Conservation (phyloP, 31 red algal genomes). For the Asparagopsis taxiformis region DNA sequence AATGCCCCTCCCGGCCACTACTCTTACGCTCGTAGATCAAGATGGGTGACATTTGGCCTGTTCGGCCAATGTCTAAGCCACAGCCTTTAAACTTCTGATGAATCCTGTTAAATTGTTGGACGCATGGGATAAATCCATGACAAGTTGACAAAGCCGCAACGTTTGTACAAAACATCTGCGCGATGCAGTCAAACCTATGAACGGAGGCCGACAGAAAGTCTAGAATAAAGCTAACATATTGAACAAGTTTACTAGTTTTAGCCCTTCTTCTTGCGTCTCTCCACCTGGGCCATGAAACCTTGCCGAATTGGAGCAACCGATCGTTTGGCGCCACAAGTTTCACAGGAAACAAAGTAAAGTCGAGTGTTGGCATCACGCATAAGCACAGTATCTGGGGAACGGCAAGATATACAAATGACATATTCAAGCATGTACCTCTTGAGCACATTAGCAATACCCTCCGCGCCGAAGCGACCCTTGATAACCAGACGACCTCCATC, state of each 20-base stretch:
- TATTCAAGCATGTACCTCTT: constrained; percentile 92
- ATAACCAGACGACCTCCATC: constrained; percentile 86
- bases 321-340: constrained; percentile 91
- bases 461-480: constrained; percentile 86
- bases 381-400: constrained; percentile 87
- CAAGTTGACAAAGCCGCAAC: no score
- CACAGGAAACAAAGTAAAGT: constrained; percentile 94
- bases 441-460: constrained; percentile 92
- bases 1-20: constrained; percentile 28
- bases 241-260: no score
- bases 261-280: constrained; percentile 68
- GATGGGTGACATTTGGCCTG: constrained; percentile 66
- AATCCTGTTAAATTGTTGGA: no score
- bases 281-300: constrained; percentile 94
- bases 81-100: constrained; percentile 48
- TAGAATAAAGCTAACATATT: no score
- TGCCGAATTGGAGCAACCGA: constrained; percentile 91
- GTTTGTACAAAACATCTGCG: no score
- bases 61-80: constrained; percentile 17
- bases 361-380: constrained; percentile 97
- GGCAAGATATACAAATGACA: constrained; percentile 91
- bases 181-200: no score
- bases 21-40: constrained; percentile 20
- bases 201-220: no score
- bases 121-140: no score